A percentile compares a stretch with the other conserved stretches of the same genome.
These are phyloP conservation scores for Earliella scabrosa DNA, from an alignment of 1,284 basidiomycete species.

Conservation along the genomic window DNA sequence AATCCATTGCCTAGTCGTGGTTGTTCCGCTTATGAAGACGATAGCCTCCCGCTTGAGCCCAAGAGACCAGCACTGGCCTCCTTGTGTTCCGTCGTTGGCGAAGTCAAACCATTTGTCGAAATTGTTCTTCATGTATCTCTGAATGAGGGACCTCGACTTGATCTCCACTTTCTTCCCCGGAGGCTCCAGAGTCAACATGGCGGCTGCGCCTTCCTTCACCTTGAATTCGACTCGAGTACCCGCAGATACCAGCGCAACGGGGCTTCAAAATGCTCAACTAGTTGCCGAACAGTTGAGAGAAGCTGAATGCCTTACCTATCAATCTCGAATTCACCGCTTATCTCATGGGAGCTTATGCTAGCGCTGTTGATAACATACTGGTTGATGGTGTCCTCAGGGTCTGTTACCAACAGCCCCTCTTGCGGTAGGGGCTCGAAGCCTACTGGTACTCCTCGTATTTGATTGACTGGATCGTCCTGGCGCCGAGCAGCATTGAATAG, in stretches of 20 bases:
- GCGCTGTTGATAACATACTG: too few species aligned
- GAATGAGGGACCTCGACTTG: background rate
- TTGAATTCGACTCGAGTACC: background rate
- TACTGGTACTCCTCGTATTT: conserved; percentile 16
- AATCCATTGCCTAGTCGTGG: background rate
- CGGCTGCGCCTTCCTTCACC: background rate
- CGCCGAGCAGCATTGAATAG: conserved; percentile 33
- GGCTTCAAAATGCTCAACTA: too few species aligned
- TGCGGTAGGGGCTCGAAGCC: too few species aligned
- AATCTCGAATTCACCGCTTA: too few species aligned
- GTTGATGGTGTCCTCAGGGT: too few species aligned
- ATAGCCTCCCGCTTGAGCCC: background rate
- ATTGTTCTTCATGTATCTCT: background rate
- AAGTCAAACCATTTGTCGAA: background rate
- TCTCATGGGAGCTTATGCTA: too few species aligned
- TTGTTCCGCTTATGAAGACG: background rate
- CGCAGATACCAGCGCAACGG: background rate
- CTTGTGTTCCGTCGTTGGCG: background rate
- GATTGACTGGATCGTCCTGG: conserved; percentile 26
- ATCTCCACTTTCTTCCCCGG: background rate
- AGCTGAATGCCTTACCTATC: too few species aligned
- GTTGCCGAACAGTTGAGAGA: too few species aligned
- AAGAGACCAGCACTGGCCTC: background rate
- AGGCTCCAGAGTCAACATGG: background rate
- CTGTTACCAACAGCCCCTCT: too few species aligned